Evolutionary conservation across 2,329 filamentous ascomycete species (phyloP).

Genomic region (Pestalotiopsis sp.): DNA sequence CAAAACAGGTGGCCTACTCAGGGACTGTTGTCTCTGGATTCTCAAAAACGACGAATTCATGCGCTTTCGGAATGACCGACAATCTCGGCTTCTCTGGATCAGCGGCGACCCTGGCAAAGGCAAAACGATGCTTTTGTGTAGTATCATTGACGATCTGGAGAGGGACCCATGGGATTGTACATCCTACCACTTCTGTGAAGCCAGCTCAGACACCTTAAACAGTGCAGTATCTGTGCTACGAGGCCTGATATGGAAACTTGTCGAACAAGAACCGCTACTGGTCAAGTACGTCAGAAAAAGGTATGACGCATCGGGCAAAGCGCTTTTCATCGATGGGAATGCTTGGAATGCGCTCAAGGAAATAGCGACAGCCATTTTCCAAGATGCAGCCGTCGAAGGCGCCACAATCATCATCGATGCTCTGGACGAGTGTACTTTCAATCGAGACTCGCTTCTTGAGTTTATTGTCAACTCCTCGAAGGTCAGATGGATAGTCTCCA

Average conservation of each 20-base stretch:
- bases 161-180: neutral
- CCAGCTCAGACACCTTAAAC: conserved; percentile 26
- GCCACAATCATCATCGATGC: conserved; percentile 45
- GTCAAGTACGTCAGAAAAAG: conserved; percentile 32
- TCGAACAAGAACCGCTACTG: conserved; percentile 22
- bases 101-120: conserved; percentile 37
- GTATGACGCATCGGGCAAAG: conserved; percentile 32
- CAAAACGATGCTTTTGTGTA: conserved; percentile 36
- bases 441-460: conserved; percentile 33
- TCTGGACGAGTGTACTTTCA: conserved; percentile 46
- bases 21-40: conserved; percentile 34
- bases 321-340: conserved; percentile 39
- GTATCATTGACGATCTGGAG: conserved; percentile 28
- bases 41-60: conserved; percentile 27
- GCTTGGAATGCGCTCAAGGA: conserved; percentile 37
- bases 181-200: conserved; percentile 36
- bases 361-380: conserved; percentile 43
- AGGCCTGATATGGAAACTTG: conserved; percentile 30
- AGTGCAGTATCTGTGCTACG: conserved; percentile 32
- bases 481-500: conserved; percentile 46
- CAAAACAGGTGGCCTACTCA: conserved; percentile 26
- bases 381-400: conserved; percentile 31
- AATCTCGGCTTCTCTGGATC: conserved; percentile 26
- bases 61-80: conserved; percentile 23
- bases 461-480: conserved; percentile 30